Evolutionary conservation across 164 flowering plant species (phyloP).

Genomic region (Tetracentron sinense): DNA sequence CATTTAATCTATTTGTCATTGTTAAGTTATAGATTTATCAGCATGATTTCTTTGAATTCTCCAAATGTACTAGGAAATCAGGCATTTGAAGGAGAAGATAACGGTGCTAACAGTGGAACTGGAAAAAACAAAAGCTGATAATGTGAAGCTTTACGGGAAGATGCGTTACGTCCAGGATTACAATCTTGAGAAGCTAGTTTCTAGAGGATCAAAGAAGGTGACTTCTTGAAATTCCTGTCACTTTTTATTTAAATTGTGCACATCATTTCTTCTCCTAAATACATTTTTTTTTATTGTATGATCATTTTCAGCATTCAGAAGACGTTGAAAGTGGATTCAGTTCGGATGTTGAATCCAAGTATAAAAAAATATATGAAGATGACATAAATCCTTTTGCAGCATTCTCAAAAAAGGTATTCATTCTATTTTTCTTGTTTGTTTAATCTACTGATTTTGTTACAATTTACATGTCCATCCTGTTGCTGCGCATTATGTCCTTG

Average conservation of each 20-base stretch:
- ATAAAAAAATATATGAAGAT: conserved; percentile 96
- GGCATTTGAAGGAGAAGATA: conserved; percentile 88
- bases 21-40: not conserved
- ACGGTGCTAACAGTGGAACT: conserved; percentile 62
- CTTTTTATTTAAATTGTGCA: not conserved
- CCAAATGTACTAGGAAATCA: conserved; percentile 61
- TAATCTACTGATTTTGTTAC: not conserved
- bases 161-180: conserved; percentile 99
- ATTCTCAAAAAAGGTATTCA: conserved; percentile 82
- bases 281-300: conserved; percentile 2
- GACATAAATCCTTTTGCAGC: conserved; percentile 99
- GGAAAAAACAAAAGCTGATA: conserved; percentile 92
- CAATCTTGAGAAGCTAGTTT: conserved; percentile 82
- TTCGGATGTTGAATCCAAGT: conserved; percentile 96
- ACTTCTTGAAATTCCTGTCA: conserved; percentile 2
- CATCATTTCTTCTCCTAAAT: not conserved
- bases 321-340: conserved; percentile 94
- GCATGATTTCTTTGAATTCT: conserved; percentile 7
- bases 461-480: not conserved
- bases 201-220: conserved; percentile 97
- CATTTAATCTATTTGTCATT: not conserved
- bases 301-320: conserved; percentile 58
- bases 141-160: conserved; percentile 96
- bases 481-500: not conserved
- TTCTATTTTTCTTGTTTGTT: not conserved